Evolutionary conservation across 169 alveolate genomes (phyloP), one percentile per base, ranked within the genome.

Genomic region (Amoebophrya sp.): DNA sequence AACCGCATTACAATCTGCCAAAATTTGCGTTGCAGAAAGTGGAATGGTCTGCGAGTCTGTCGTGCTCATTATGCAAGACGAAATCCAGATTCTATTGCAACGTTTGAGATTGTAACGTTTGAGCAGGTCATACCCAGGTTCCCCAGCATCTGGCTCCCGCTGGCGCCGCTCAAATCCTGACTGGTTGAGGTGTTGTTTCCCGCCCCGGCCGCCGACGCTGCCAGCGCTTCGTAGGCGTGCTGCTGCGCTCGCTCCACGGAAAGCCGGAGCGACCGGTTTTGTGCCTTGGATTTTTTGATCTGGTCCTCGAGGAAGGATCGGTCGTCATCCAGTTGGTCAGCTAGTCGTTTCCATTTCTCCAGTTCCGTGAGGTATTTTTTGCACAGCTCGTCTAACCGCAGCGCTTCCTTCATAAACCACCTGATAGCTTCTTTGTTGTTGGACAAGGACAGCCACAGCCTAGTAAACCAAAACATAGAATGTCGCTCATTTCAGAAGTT

Each of bases 151-250:
- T 25, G 29, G 35, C 83, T 12, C 38, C 83, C 18, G 83, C 29
- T 66, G 32, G 0, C 10, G 83, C 83, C 29, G 1, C 83, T 25
- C 18, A 3, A 66, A 7, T 18, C 83, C 10, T 25, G 10, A 25
- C 32, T 25, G 83, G 2, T n/a, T 25, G 35, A n/a, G n/a, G n/a
- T n/a, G 12, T 7, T 25, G 83, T 7, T 66, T n/a, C 18, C 35
- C 35, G 35, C 2, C 83, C 10, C 35, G 35, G 83, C 12, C 35
- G 83, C 32, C 29, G 32, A 25, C 29, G 83, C 83, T 1, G 83
- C 83, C 10, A 66, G 83, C 35, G 83, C 83, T 25, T 66, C 83
- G 83, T 25, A 66, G 83, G 83, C 83, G 35, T 66, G 83, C 83
- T 66, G 83, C 83, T 66, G 83, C 35, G 83, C 83, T 25, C 35